These are phyloP conservation scores for Hydrangea macrophylla DNA, from an alignment of 148 eudicot species.

Conservation along the genomic window DNA sequence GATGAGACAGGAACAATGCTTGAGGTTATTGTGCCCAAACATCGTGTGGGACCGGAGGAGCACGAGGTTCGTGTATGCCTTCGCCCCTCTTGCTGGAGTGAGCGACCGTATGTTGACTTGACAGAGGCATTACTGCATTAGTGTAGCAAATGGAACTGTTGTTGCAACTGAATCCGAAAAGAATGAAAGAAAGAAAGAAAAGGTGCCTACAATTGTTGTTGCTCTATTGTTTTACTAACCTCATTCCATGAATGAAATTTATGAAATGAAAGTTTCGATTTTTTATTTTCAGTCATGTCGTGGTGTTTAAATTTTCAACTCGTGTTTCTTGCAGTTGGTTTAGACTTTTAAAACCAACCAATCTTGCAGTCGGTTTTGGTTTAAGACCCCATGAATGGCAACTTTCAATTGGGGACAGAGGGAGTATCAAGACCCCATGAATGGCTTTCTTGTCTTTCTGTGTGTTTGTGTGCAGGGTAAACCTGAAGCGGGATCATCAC, in stretches of 20 bases:
- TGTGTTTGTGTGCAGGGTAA: too few species aligned
- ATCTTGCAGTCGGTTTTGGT: too few species aligned
- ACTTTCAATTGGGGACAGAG: too few species aligned
- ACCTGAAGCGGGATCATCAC: too few species aligned
- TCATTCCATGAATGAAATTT: conserved; percentile 15
- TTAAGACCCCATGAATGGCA: too few species aligned
- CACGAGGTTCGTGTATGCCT: conserved; percentile 58
- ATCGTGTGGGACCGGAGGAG: conserved; percentile 44
- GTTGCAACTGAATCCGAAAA: neutral
- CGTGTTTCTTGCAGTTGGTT: too few species aligned
- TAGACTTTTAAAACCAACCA: too few species aligned
- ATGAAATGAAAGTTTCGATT: conserved; percentile 5
- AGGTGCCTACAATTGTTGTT: neutral
- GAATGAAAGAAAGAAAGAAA: too few species aligned
- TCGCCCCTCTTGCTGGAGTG: conserved; percentile 53
- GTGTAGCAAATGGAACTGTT: conserved; percentile 20
- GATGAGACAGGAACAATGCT: conserved; percentile 54
- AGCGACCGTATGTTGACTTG: conserved; percentile 26
- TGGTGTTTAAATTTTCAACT: too few species aligned
- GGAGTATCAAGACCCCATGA: too few species aligned
- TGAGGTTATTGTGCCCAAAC: conserved; percentile 63
- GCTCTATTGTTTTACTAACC: conserved; percentile 14
- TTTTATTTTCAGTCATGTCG: too few species aligned
- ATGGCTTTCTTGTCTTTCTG: too few species aligned
- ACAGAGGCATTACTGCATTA: conserved; percentile 26